phyloP scores from a whole-genome alignment of 2,329 filamentous ascomycete species.

The Exophiala spinifera region DNA sequence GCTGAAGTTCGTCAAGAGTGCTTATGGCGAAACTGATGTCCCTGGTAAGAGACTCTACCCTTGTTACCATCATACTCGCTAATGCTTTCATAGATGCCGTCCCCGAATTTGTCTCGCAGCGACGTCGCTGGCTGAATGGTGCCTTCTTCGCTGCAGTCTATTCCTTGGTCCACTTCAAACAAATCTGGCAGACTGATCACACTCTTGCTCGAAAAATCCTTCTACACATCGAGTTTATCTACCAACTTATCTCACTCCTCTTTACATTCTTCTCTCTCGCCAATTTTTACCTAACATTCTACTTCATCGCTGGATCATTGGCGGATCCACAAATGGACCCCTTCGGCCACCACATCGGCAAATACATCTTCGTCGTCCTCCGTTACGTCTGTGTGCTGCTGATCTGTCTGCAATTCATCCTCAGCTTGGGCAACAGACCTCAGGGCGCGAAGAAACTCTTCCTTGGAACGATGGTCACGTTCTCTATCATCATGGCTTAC shows the following conservation, averaged over 20 bases:
- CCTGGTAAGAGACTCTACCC: slow-evolving; percentile 64
- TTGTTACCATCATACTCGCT: background rate
- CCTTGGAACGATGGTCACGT: slow-evolving; percentile 81
- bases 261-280: slow-evolving; percentile 98
- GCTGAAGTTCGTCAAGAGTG: slow-evolving; percentile 94
- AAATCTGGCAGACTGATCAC: slow-evolving; percentile 92
- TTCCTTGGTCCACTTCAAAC: slow-evolving; percentile 89
- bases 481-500: slow-evolving; percentile 91
- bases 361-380: slow-evolving; percentile 79
- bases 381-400: slow-evolving; percentile 82
- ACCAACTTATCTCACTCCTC: slow-evolving; percentile 85
- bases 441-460: slow-evolving; percentile 94
- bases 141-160: slow-evolving; percentile 99
- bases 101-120: slow-evolving; percentile 95
- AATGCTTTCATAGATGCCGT: slow-evolving; percentile 64
- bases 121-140: slow-evolving; percentile 94
- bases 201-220: slow-evolving; percentile 83
- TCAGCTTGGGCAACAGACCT: slow-evolving; percentile 92
- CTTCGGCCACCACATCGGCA: slow-evolving; percentile 82
- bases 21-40: slow-evolving; percentile 95
- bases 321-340: slow-evolving; percentile 77
- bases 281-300: slow-evolving; percentile 99
- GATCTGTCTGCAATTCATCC: slow-evolving; percentile 92
- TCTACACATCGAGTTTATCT: slow-evolving; percentile 90
- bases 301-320: slow-evolving; percentile 91